Percentiles rank a stretch among this genome's conserved stretches.
These are phyloP conservation scores for Mycena vitilis DNA, from an alignment of 768 basidiomycete species.

Conservation along the genomic window DNA sequence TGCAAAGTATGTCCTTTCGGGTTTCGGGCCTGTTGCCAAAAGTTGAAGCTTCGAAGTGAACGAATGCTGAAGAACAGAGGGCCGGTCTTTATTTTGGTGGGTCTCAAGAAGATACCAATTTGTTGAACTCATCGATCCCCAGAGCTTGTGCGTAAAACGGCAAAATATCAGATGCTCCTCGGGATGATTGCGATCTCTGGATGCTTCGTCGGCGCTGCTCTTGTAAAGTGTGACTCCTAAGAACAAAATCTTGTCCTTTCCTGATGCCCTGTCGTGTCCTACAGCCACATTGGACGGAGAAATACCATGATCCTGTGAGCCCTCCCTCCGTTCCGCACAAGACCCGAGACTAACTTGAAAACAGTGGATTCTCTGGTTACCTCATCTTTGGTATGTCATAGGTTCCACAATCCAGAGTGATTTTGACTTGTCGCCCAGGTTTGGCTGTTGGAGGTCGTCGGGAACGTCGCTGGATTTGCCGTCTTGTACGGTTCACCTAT, in stretches of 20 bases:
- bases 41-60: conserved; percentile 74
- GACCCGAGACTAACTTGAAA: neutral
- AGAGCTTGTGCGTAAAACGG: conserved; percentile 51
- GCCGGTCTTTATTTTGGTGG: conserved; percentile 44
- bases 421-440: conserved; percentile 47
- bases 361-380: conserved; percentile 77
- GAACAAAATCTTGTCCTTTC: conserved; percentile 50
- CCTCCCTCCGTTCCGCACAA: neutral
- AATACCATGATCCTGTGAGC: conserved; percentile 56
- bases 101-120: neutral
- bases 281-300: conserved; percentile 65
- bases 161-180: conserved; percentile 78
- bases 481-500: conserved; percentile 81
- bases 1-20: conserved; percentile 45
- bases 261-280: neutral
- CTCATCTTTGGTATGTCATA: conserved; percentile 60
- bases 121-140: neutral
- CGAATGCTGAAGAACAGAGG: conserved; percentile 69
- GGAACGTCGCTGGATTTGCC: conserved; percentile 73
- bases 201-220: conserved; percentile 58
- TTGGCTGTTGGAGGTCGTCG: conserved; percentile 73
- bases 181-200: conserved; percentile 73
- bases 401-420: neutral
- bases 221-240: conserved; percentile 43
- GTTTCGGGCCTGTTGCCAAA: conserved; percentile 61